These are phyloP conservation scores for Cyberlindnera meyerae DNA, from an alignment of 805 yeast species.

Conservation along the genomic window DNA sequence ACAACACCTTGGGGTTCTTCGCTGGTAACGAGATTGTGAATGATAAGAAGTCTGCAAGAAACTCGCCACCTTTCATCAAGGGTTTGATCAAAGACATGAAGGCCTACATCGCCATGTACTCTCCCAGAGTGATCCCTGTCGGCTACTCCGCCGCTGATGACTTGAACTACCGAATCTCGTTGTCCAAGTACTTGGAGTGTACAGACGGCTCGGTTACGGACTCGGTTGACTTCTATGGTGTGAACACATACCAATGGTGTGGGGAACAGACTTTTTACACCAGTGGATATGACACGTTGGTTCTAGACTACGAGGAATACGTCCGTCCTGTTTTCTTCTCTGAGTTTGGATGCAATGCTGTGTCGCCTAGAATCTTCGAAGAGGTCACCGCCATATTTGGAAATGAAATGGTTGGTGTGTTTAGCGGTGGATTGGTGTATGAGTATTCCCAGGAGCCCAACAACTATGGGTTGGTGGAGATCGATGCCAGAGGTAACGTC, in stretches of 20 bases:
- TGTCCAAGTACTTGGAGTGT: constrained; percentile 80
- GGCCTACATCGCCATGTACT: constrained; percentile 52
- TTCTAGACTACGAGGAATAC: constrained; percentile 62
- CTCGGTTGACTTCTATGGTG: constrained; percentile 83
- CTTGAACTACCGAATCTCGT: constrained; percentile 63
- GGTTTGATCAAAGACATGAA: constrained; percentile 81
- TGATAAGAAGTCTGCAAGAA: constrained; percentile 62
- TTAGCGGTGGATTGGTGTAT: constrained; percentile 89
- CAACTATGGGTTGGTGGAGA: constrained; percentile 76
- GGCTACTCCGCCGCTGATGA: constrained; percentile 98
- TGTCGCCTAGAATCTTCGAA: constrained; percentile 71
- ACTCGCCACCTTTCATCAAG: constrained; percentile 72
- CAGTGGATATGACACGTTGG: constrained; percentile 71
- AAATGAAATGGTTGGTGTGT: constrained; percentile 63
- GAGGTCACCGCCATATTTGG: constrained; percentile 72
- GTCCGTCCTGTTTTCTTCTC: constrained; percentile 81
- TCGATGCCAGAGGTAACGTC: constrained; percentile 43
- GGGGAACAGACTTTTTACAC: constrained; percentile 79
- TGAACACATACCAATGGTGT: constrained; percentile 96
- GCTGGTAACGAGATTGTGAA: constrained; percentile 91
- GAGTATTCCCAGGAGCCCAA: constrained; percentile 79
- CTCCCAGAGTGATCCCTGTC: constrained; percentile 71
- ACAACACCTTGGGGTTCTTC: constrained; percentile 85
- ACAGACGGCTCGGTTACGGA: constrained; percentile 40
- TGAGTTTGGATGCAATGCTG: constrained; percentile 88